Evolutionary conservation across 2,329 filamentous ascomycete species (phyloP).

Genomic region (Xylariaceae sp.): DNA sequence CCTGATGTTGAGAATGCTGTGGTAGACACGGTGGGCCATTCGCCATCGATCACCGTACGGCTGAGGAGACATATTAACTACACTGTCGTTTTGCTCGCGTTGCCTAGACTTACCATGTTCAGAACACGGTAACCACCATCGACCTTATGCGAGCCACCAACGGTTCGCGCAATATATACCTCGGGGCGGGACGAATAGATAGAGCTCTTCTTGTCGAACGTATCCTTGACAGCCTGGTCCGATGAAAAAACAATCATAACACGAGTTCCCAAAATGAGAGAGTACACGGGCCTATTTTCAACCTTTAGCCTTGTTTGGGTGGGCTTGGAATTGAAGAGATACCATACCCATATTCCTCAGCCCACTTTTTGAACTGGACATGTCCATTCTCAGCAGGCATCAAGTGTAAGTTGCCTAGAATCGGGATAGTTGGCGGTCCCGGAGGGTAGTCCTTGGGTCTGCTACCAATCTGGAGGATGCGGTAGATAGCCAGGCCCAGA

Average conservation of each 20-base stretch:
- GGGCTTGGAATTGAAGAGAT: not conserved
- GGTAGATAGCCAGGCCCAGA: conserved; percentile 28
- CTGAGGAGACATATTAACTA: conserved; percentile 28
- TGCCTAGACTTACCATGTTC: conserved; percentile 26
- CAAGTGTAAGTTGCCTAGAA: conserved; percentile 30
- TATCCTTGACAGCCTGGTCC: conserved; percentile 31
- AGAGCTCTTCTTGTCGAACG: conserved; percentile 32
- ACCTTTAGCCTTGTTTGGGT: conserved; percentile 12
- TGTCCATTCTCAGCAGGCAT: conserved; percentile 31
- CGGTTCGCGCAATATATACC: conserved; percentile 31
- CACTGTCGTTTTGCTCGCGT: not conserved
- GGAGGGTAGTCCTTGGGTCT: conserved; percentile 32
- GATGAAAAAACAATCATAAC: conserved; percentile 31
- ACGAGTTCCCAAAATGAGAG: conserved; percentile 30
- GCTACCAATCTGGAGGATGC: conserved; percentile 30
- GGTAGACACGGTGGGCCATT: conserved; percentile 47
- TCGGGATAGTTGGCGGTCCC: conserved; percentile 30
- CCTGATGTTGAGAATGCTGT: conserved; percentile 54
- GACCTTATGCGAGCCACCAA: conserved; percentile 30
- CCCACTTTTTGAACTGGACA: conserved; percentile 34
- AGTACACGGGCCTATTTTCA: conserved; percentile 28
- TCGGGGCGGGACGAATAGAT: conserved; percentile 33
- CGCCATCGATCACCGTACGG: conserved; percentile 45
- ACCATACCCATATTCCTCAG: conserved; percentile 32
- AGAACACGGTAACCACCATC: conserved; percentile 29